Evolutionary conservation across 352 stramenopile genomes (phyloP).

Genomic region (Pythium aphanidermatum): DNA sequence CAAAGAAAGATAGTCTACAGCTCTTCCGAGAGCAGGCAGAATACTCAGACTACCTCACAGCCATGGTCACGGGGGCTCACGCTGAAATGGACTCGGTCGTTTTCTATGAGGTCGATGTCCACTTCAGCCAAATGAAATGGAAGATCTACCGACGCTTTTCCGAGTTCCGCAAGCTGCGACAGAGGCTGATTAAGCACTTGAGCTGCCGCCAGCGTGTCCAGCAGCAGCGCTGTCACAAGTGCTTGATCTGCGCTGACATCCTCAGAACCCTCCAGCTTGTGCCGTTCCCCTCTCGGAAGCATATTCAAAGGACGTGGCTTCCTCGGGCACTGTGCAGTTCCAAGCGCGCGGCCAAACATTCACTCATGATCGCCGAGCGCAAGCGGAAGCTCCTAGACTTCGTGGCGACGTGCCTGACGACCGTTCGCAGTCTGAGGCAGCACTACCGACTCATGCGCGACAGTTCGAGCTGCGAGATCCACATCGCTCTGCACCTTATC

Average conservation of each 20-base stretch:
- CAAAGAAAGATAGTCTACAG: slow-evolving; percentile 32
- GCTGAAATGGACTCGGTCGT: slow-evolving; percentile 47
- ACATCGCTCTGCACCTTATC: slow-evolving; percentile 37
- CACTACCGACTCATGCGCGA: slow-evolving; percentile 45
- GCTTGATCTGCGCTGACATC: slow-evolving; percentile 61
- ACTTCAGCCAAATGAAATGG: slow-evolving; percentile 63
- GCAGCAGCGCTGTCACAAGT: slow-evolving; percentile 7
- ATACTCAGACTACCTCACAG: slow-evolving; percentile 73
- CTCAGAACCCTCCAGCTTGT: slow-evolving; percentile 42
- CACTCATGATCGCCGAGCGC: slow-evolving; percentile 32
- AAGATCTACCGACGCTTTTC: slow-evolving; percentile 58
- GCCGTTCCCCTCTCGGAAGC: slow-evolving; percentile 40
- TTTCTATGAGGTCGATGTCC: slow-evolving; percentile 63
- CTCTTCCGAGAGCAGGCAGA: slow-evolving; percentile 70
- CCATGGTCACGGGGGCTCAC: slow-evolving; percentile 37
- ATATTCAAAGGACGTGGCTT: slow-evolving; percentile 10
- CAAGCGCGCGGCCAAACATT: background rate
- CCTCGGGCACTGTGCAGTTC: background rate
- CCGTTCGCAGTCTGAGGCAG: slow-evolving; percentile 57
- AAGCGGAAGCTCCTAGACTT: slow-evolving; percentile 55
- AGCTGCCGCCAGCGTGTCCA: slow-evolving; percentile 23
- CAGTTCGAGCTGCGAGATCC: slow-evolving; percentile 52
- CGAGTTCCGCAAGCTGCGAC: slow-evolving; percentile 51
- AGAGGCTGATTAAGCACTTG: slow-evolving; percentile 61
- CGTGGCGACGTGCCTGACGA: slow-evolving; percentile 37